phyloP scores from a whole-genome alignment of 2,329 filamentous ascomycete species.

The Claviceps humidiphila region DNA sequence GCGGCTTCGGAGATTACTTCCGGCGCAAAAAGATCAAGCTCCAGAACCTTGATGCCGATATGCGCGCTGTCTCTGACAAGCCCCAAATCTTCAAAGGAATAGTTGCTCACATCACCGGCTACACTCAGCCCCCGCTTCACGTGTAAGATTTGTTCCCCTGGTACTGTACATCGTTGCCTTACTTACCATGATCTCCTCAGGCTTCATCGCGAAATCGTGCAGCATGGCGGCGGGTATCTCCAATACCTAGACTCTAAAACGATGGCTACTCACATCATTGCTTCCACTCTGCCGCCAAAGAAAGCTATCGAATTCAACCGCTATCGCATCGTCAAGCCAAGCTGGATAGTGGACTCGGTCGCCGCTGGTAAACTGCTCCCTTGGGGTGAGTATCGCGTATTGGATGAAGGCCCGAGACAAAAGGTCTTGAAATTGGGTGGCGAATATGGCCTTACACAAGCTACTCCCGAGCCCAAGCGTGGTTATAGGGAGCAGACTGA shows the following conservation, averaged over 20 bases:
- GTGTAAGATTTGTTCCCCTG: slow-evolving; percentile 32
- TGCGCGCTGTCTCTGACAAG: slow-evolving; percentile 56
- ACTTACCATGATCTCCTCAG: slow-evolving; percentile 12
- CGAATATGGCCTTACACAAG: slow-evolving; percentile 53
- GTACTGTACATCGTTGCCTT: neutral
- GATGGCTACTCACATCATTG: slow-evolving; percentile 89
- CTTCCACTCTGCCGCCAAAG: slow-evolving; percentile 79
- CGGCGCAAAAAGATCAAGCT: slow-evolving; percentile 93
- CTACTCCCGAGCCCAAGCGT: slow-evolving; percentile 39
- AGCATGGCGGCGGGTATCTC: slow-evolving; percentile 86
- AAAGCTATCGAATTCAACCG: slow-evolving; percentile 78
- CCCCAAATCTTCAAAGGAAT: slow-evolving; percentile 83
- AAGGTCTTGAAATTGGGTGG: slow-evolving; percentile 53
- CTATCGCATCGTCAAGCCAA: slow-evolving; percentile 87
- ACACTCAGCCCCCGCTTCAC: slow-evolving; percentile 85
- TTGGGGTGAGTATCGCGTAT: slow-evolving; percentile 73
- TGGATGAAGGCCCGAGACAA: slow-evolving; percentile 75
- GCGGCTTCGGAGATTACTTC: slow-evolving; percentile 85
- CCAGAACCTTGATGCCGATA: slow-evolving; percentile 79
- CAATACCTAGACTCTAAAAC: slow-evolving; percentile 95
- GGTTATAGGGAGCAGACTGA: slow-evolving; percentile 74
- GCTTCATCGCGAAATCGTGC: slow-evolving; percentile 74
- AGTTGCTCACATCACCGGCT: slow-evolving; percentile 86
- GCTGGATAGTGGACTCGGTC: slow-evolving; percentile 88
- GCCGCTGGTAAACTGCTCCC: slow-evolving; percentile 66